These are phyloP conservation scores for Cyberlindnera xishuangbannaensis DNA, from an alignment of 805 yeast genomes.

Conservation along the genomic window DNA sequence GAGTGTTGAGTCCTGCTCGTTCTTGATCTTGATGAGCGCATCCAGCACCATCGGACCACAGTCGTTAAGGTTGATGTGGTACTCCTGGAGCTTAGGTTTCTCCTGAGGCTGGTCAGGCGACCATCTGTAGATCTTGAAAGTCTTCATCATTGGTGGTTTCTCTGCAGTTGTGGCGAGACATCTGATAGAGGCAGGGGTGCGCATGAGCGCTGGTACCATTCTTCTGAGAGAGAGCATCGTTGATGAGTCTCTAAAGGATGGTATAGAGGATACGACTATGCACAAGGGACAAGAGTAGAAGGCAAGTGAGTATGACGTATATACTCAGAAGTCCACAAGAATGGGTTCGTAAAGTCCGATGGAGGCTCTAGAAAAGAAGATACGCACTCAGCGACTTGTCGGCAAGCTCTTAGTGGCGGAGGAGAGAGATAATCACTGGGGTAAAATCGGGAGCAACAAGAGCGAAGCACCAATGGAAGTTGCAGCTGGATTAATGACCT, in stretches of 20 bases:
- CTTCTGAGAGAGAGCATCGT: conserved; percentile 6
- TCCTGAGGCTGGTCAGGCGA: conserved; percentile 93
- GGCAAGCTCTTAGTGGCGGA: background rate
- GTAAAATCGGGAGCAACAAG: no score
- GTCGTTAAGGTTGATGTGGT: conserved; percentile 77
- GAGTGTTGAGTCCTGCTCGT: conserved; percentile 92
- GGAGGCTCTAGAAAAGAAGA: no score
- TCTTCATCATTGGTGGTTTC: conserved; percentile 57
- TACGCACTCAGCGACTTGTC: background rate
- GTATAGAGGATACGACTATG: no score
- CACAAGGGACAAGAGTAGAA: no score
- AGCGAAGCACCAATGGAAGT: no score
- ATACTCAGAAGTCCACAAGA: no score
- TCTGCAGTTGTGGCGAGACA: conserved; percentile 45
- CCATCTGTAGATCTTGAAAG: conserved; percentile 95
- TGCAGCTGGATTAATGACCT: no score
- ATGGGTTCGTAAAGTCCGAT: no score
- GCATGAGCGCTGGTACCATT: no score
- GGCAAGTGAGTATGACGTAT: no score
- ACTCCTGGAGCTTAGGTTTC: conserved; percentile 81
- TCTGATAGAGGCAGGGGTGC: no score
- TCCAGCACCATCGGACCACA: conserved; percentile 99
- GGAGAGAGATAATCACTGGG: conserved; percentile 1
- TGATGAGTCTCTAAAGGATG: background rate
- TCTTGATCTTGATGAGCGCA: conserved; percentile 89